These are phyloP conservation scores for Salix dunnii DNA, from an alignment of 345 rosid genomes.

Conservation along the genomic window DNA sequence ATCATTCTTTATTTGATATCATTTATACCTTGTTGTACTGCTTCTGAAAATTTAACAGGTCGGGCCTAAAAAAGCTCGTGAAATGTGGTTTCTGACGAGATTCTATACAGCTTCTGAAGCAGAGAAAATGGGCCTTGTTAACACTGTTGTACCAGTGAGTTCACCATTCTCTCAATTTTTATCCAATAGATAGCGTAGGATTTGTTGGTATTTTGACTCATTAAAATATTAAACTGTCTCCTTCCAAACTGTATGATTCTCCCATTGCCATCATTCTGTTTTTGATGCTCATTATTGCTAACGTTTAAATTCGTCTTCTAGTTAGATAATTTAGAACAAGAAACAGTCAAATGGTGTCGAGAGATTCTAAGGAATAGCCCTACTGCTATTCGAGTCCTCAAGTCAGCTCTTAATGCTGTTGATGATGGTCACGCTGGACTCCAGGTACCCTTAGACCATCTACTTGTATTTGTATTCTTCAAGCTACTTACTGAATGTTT, in stretches of 20 bases:
- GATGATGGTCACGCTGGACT: conserved; percentile 96
- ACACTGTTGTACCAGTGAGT: conserved; percentile 79
- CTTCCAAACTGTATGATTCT: background rate
- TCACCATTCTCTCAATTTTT: background rate
- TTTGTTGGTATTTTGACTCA: background rate
- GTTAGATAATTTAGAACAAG: conserved; percentile 76
- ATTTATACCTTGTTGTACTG: background rate
- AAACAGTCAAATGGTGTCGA: conserved; percentile 88
- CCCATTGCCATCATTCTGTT: background rate
- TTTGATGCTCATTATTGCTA: background rate
- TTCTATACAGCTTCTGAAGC: conserved; percentile 89
- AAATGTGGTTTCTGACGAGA: conserved; percentile 89
- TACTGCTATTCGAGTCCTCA: conserved; percentile 83
- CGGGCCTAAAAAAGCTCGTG: conserved; percentile 93
- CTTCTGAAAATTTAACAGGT: conserved; percentile 38
- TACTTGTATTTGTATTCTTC: background rate
- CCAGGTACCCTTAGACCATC: conserved; percentile 41
- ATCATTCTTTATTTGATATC: background rate
- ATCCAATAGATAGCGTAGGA: background rate
- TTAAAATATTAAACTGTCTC: background rate
- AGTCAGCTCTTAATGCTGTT: conserved; percentile 86
- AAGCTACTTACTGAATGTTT: background rate
- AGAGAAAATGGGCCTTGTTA: conserved; percentile 92
- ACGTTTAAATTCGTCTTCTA: conserved; percentile 20
- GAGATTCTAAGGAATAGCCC: conserved; percentile 88